These are phyloP conservation scores for Penicillium oxalicum DNA, from an alignment of 2,329 filamentous ascomycete species.

Conservation along the genomic window DNA sequence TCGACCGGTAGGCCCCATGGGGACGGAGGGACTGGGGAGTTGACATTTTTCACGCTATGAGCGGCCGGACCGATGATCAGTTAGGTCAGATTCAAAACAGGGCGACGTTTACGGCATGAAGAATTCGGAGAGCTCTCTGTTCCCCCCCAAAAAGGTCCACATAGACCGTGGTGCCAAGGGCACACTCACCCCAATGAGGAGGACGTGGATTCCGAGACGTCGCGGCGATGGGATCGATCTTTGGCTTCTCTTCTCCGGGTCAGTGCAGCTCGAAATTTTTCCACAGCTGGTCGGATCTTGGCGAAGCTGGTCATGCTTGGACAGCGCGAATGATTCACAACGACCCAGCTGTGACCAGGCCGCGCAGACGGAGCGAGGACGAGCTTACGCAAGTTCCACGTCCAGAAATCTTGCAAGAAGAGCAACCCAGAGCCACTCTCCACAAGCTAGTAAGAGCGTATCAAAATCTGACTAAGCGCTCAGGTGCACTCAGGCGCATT, in stretches of 20 bases:
- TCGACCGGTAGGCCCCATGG: conserved; percentile 40
- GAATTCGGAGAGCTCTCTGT: too few species aligned
- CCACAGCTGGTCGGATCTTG: conserved; percentile 27
- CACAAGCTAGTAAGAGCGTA: too few species aligned
- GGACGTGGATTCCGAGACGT: conserved; percentile 16
- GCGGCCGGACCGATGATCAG: neutral
- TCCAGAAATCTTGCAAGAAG: neutral
- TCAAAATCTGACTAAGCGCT: conserved; percentile 13
- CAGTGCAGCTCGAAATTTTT: conserved; percentile 30
- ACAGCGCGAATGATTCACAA: conserved; percentile 19
- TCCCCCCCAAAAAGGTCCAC: too few species aligned
- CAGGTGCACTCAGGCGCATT: neutral
- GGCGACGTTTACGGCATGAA: too few species aligned
- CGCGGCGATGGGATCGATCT: conserved; percentile 18
- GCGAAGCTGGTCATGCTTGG: conserved; percentile 32
- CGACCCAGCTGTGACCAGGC: conserved; percentile 19
- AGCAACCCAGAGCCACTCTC: neutral
- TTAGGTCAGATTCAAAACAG: neutral
- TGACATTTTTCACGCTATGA: conserved; percentile 20
- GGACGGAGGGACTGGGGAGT: conserved; percentile 24
- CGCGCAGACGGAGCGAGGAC: conserved; percentile 1
- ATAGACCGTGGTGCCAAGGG: too few species aligned
- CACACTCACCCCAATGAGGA: conserved; percentile 20
- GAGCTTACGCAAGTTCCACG: neutral
- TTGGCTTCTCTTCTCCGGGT: conserved; percentile 26